Conservation (phyloP, 805 yeast genomes). For the Lipomyces sp. region DNA sequence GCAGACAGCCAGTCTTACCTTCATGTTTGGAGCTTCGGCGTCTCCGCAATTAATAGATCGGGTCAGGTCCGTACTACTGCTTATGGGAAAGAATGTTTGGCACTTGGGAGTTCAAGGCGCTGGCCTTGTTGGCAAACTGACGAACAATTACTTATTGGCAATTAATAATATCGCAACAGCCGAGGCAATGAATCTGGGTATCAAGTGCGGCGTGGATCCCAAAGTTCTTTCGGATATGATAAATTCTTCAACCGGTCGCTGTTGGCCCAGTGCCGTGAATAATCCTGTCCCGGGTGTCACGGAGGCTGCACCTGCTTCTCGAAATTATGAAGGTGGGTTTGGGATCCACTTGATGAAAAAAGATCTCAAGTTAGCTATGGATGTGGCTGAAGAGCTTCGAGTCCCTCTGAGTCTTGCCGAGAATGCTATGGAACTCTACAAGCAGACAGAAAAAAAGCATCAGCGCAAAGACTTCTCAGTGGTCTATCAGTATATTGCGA, state of each 20-base stretch:
- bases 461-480: slow-evolving; percentile 3
- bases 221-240: slow-evolving; percentile 9
- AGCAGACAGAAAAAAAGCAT: slow-evolving; percentile 1
- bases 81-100: slow-evolving; percentile 9
- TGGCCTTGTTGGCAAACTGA: slow-evolving; percentile 1
- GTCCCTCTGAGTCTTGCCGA: neutral
- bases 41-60: slow-evolving; percentile 7
- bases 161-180: slow-evolving; percentile 7
- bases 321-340: slow-evolving; percentile 7
- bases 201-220: slow-evolving; percentile 11
- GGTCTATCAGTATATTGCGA: slow-evolving; percentile 8
- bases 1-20: slow-evolving; percentile 7
- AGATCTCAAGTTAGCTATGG: slow-evolving; percentile 3
- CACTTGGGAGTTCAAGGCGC: slow-evolving; percentile 12
- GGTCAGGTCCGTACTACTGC: slow-evolving; percentile 4
- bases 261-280: slow-evolving; percentile 11
- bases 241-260: slow-evolving; percentile 9
- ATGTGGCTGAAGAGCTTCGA: slow-evolving; percentile 1
- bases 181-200: slow-evolving; percentile 9
- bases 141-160: slow-evolving; percentile 7
- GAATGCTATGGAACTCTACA: slow-evolving; percentile 4
- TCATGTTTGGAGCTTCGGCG: slow-evolving; percentile 7
- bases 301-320: neutral
- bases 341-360: slow-evolving; percentile 11
- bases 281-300: slow-evolving; percentile 4